Base-by-base conservation (phyloP, 148 eudicot species). In the Dysphania ambrosioides region DNA sequence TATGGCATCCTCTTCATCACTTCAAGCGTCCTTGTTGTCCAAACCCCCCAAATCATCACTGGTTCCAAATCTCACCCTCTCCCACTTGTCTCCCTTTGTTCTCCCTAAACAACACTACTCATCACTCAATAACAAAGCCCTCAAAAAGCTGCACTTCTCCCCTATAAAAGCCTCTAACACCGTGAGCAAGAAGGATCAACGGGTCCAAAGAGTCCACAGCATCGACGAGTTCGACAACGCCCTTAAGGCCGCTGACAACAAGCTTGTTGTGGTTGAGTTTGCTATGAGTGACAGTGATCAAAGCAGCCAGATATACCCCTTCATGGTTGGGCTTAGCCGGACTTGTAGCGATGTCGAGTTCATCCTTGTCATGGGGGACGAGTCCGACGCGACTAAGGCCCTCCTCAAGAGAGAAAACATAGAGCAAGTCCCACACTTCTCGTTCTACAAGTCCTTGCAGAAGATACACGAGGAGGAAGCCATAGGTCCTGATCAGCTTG, bases 381-480 rank as follows among this genome's bases (percentile, higher is more conserved):
- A 95, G 31, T 87, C 93, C 0, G 92, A 90, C 11, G 62, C 78
- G 0, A 92, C 93, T 0, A 75, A 72, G 8, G 81, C 76, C 10
- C 82, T 95, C 1, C 90, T 93, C 79, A 32, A 8, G 15, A 76
- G 98, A 5, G 97, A 95, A 53, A 90, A 84, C 0, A 84, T 95
- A 12, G 86, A 85, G 0, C 55, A 83, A 65, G 96, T 89, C 13
- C 98, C 98, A 0, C 98, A 90, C 68, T 95, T 95, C 78, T 83
- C 86, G 21, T 95, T 95, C 77, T 92, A 95, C 85, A 95, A 95
- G 57, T 79, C 83, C 57, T 88, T 87, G 97, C 91, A 86, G 61
- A 95, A 92, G 44, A 84, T 95, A 42, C 98, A 95, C 51, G 97
- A 95, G 29, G 98, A 90, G 62, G 97, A 87, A 49, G 98, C 84